Conservation (phyloP, 352 stramenopile species). For the Globisporangium megalacanthum region DNA sequence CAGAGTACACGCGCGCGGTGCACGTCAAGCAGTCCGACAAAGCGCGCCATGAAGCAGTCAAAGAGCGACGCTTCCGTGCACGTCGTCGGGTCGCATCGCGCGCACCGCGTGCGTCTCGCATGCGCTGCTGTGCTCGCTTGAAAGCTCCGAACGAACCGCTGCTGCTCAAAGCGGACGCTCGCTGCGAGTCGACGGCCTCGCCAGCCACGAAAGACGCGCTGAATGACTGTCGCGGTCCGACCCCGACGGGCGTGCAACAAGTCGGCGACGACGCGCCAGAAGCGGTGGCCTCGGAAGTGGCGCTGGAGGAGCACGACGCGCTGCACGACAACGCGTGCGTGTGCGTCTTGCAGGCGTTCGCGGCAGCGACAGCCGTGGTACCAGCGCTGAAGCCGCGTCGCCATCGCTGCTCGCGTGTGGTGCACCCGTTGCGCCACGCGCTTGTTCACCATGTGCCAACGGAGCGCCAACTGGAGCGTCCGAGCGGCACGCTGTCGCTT, state of each 20-base stretch:
- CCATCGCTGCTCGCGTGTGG: conserved; percentile 17
- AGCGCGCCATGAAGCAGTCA: conserved; percentile 44
- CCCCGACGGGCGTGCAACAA: conserved; percentile 25
- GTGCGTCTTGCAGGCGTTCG: conserved; percentile 18
- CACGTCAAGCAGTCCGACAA: conserved; percentile 43
- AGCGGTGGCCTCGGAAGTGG: conserved; percentile 30
- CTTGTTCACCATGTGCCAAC: conserved; percentile 17
- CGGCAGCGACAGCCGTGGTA: conserved; percentile 30
- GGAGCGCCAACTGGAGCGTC: conserved; percentile 33
- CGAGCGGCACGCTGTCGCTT: conserved; percentile 26
- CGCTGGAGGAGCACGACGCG: conserved; percentile 37
- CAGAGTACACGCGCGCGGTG: conserved; percentile 26
- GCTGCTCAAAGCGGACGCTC: conserved; percentile 32
- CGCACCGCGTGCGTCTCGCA: conserved; percentile 16
- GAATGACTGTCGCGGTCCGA: conserved; percentile 25
- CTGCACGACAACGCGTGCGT: conserved; percentile 23
- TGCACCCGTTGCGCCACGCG: conserved; percentile 19
- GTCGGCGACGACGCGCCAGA: conserved; percentile 38
- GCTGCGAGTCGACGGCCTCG: conserved; percentile 21
- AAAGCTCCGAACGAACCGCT: conserved; percentile 26
- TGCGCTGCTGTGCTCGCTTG: conserved; percentile 18
- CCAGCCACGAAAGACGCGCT: conserved; percentile 35
- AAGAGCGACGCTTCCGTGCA: conserved; percentile 41
- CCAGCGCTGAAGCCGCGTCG: conserved; percentile 37
- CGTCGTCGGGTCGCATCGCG: conserved; percentile 18